A percentile compares a stretch with the other conserved stretches of the same genome.
Evolutionary conservation across 306 rosid species (phyloP).

Genomic region (Gastrolobium bilobum): DNA sequence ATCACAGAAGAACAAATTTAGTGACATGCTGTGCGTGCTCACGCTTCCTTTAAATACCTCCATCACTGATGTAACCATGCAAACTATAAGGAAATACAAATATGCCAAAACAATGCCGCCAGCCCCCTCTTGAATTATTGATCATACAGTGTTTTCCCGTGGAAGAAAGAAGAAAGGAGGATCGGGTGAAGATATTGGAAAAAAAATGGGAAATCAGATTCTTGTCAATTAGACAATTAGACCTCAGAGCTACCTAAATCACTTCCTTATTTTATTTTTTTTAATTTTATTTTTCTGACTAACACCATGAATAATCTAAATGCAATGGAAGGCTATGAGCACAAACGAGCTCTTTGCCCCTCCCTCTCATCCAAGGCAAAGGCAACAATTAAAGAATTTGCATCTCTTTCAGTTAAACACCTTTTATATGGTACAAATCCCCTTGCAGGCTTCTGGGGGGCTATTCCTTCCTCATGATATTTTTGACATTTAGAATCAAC

Average conservation of each 20-base stretch:
- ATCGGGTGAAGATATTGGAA: constrained; percentile 15
- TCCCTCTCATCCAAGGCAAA: constrained; percentile 68
- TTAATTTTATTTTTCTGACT: neutral
- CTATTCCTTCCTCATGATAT: constrained; percentile 40
- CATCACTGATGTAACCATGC: constrained; percentile 38
- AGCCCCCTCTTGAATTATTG: constrained; percentile 42
- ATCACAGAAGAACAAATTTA: neutral
- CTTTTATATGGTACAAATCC: constrained; percentile 92
- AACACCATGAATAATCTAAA: constrained; percentile 28
- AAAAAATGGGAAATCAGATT: constrained; percentile 49
- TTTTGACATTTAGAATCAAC: constrained; percentile 54
- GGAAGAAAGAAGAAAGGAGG: constrained; percentile 18
- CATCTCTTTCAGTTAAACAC: constrained; percentile 77
- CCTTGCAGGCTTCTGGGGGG: constrained; percentile 55
- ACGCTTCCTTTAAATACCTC: constrained; percentile 12
- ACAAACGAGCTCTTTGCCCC: constrained; percentile 78
- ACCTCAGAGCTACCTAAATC: constrained; percentile 49
- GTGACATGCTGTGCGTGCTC: constrained; percentile 30
- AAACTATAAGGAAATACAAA: constrained; percentile 22
- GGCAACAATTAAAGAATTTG: constrained; percentile 54
- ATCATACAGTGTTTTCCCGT: constrained; percentile 17
- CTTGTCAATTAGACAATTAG: constrained; percentile 54
- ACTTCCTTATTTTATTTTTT: constrained; percentile 37
- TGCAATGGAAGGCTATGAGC: constrained; percentile 57
- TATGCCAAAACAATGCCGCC: constrained; percentile 14